Percentiles rank a stretch among this genome's conserved stretches.
Conservation (phyloP, 805 yeast genomes). For the Lachancea kluyveri region DNA sequence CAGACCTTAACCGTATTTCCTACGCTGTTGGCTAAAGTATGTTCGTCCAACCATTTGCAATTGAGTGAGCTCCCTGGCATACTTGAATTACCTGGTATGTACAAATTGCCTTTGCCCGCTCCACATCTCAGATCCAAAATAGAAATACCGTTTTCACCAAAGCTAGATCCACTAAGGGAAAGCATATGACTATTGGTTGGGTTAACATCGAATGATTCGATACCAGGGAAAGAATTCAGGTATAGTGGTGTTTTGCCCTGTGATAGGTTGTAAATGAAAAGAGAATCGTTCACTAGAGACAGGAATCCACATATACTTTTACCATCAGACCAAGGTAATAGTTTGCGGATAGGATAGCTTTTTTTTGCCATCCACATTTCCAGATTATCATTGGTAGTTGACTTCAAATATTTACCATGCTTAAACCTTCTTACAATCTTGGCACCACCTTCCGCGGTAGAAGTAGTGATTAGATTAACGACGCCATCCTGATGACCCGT, state of each 20-base stretch:
- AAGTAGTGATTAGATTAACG: slow-evolving; percentile 61
- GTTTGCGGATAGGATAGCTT: slow-evolving; percentile 18
- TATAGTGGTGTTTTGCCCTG: slow-evolving; percentile 33
- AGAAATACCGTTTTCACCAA: slow-evolving; percentile 70
- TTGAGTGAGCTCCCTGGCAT: slow-evolving; percentile 10
- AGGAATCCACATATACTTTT: slow-evolving; percentile 46
- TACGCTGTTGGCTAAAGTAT: slow-evolving; percentile 16
- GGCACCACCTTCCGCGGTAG: slow-evolving; percentile 47
- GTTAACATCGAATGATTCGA: slow-evolving; percentile 21
- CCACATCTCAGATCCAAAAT: slow-evolving; percentile 58
- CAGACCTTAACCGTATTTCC: slow-evolving; percentile 20
- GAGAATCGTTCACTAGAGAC: slow-evolving; percentile 58
- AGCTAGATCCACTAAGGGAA: slow-evolving; percentile 47
- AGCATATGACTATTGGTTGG: slow-evolving; percentile 41
- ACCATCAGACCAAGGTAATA: slow-evolving; percentile 13
- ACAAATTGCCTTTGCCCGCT: slow-evolving; percentile 13
- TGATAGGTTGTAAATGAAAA: slow-evolving; percentile 72
- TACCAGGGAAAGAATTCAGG: slow-evolving; percentile 18
- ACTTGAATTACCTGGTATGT: slow-evolving; percentile 16
- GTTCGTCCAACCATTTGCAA: slow-evolving; percentile 22
- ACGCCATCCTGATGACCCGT: slow-evolving; percentile 76
- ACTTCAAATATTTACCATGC: slow-evolving; percentile 58
- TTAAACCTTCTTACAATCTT: slow-evolving; percentile 74
- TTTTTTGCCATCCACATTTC: slow-evolving; percentile 13
- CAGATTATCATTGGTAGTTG: slow-evolving; percentile 9